A percentile compares a stretch with the other conserved stretches of the same genome.
Evolutionary conservation across 73 alveolate species (phyloP).

Genomic region (Tetrahymena elliotti): DNA sequence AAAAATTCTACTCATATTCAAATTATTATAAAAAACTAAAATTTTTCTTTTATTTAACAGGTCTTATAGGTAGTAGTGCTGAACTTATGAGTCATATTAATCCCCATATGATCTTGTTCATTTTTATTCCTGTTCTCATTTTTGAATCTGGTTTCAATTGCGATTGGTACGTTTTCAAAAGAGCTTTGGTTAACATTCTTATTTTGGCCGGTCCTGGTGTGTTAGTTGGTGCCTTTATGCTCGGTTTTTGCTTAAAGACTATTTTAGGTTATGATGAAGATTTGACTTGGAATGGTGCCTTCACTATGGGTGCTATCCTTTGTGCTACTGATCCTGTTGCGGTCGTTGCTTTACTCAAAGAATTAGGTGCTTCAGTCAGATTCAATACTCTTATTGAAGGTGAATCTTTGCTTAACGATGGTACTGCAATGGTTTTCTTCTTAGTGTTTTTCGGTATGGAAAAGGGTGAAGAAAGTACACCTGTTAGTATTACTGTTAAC

Average conservation of each 20-base stretch:
- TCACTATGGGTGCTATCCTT: conserved; percentile 51
- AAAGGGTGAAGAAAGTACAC: conserved; percentile 49
- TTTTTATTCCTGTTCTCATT: conserved; percentile 34
- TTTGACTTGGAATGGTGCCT: conserved; percentile 50
- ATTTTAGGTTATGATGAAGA: conserved; percentile 52
- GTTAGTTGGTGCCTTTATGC: conserved; percentile 34
- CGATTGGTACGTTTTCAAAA: conserved; percentile 48
- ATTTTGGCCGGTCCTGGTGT: conserved; percentile 42
- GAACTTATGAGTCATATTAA: conserved; percentile 25
- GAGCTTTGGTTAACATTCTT: conserved; percentile 14
- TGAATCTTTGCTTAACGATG: conserved; percentile 53
- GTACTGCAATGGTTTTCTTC: conserved; percentile 61
- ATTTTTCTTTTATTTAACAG: neutral
- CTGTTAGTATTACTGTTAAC: conserved; percentile 31
- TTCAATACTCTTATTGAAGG: conserved; percentile 55
- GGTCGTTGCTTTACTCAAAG: conserved; percentile 54
- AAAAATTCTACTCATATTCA: neutral
- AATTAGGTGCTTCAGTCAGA: conserved; percentile 52
- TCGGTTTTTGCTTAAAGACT: conserved; percentile 40
- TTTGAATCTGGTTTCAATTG: conserved; percentile 46
- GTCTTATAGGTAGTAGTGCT: conserved; percentile 33
- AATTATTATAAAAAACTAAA: neutral
- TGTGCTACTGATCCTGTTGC: conserved; percentile 74
- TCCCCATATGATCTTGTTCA: conserved; percentile 30
- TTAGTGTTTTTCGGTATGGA: conserved; percentile 35